Conservation (phyloP, 768 basidiomycete genomes). For the Xerocomus brunneocitrinus region DNA sequence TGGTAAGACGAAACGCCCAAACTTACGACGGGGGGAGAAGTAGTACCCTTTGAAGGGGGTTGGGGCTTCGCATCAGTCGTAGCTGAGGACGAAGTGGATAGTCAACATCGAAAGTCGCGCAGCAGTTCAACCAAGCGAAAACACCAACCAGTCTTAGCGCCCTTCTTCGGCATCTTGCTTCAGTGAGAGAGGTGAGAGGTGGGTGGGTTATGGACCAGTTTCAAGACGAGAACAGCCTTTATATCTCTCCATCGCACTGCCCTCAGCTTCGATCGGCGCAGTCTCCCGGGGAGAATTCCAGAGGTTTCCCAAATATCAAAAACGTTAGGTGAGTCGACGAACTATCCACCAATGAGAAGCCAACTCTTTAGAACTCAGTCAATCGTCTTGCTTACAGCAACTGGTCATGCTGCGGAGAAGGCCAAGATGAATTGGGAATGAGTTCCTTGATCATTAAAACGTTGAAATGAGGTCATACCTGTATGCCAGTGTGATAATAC, state of each 20-base stretch:
- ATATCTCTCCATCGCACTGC: conserved; percentile 24
- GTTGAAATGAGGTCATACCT: background rate
- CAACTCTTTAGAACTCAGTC: conserved; percentile 3
- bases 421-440: conserved; percentile 3
- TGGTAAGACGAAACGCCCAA: background rate
- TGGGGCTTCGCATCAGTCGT: conserved; percentile 11
- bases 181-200: conserved; percentile 1
- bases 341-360: conserved; percentile 7
- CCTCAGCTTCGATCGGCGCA: conserved; percentile 24
- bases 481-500: background rate
- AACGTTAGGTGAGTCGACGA: background rate
- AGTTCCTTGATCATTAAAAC: background rate
- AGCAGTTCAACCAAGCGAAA: conserved; percentile 11
- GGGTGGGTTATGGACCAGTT: background rate
- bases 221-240: conserved; percentile 13
- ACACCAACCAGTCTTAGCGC: conserved; percentile 21
- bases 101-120: conserved; percentile 8
- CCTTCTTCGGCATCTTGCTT: conserved; percentile 25
- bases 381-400: conserved; percentile 1
- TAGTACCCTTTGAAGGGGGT: conserved; percentile 19
- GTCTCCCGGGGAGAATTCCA: conserved; percentile 4
- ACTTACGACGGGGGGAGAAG: conserved; percentile 19
- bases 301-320: conserved; percentile 5
- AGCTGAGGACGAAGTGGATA: conserved; percentile 1
- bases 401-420: conserved; percentile 14